These are phyloP conservation scores for Leptodontidium sp. DNA, from an alignment of 2,329 filamentous ascomycete genomes.

Conservation along the genomic window DNA sequence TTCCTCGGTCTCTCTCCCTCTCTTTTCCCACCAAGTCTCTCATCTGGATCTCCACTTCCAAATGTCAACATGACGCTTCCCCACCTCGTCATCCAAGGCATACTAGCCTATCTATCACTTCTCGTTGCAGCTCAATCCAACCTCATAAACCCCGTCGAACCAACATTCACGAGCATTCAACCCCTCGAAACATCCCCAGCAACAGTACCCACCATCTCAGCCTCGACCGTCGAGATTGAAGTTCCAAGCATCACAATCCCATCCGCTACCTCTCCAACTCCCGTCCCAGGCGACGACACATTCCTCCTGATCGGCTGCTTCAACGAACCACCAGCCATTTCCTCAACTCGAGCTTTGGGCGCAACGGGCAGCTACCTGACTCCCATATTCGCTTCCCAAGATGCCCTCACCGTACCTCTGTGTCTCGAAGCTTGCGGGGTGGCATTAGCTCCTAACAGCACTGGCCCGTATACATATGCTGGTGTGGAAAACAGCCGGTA, in stretches of 20 bases:
- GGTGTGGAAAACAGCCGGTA: conserved; percentile 34
- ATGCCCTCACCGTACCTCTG: conserved; percentile 30
- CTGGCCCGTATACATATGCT: conserved; percentile 29
- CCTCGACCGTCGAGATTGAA: background rate
- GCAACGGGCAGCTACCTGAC: conserved; percentile 27
- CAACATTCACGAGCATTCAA: background rate
- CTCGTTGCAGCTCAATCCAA: background rate
- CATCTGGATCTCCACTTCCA: background rate
- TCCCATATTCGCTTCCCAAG: conserved; percentile 20
- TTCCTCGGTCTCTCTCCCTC: background rate
- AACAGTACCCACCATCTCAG: background rate
- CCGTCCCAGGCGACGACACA: conserved; percentile 3
- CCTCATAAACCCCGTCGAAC: background rate
- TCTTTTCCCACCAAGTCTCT: background rate
- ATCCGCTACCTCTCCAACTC: conserved; percentile 5
- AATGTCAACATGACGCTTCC: background rate
- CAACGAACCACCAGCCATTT: conserved; percentile 25
- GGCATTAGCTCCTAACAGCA: conserved; percentile 18
- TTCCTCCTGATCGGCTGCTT: conserved; percentile 34
- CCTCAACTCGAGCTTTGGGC: conserved; percentile 26
- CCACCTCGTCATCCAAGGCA: background rate
- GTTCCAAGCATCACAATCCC: background rate
- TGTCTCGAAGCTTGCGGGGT: conserved; percentile 32
- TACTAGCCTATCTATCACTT: background rate
- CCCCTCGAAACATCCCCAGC: background rate